These are phyloP conservation scores for Rostrohypoxylon terebratum DNA, from an alignment of 495 filamentous ascomycete genomes.

Conservation along the genomic window DNA sequence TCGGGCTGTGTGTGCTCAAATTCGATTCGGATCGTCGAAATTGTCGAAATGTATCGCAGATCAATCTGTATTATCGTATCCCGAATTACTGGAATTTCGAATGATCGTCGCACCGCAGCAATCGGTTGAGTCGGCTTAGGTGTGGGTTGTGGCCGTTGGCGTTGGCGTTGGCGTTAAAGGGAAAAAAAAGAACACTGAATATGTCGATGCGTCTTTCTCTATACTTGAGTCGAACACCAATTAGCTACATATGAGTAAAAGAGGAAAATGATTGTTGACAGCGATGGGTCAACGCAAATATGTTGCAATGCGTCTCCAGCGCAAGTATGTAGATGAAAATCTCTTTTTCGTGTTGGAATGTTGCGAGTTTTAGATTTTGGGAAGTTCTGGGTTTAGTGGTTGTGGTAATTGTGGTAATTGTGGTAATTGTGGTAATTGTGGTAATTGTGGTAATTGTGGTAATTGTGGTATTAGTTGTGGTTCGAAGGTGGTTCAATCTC, in stretches of 20 bases:
- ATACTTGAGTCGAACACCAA: slow-evolving; percentile 18
- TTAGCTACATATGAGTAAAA: slow-evolving; percentile 23
- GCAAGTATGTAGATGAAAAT: slow-evolving; percentile 37
- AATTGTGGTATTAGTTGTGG: slow-evolving; percentile 33
- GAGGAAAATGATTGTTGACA: slow-evolving; percentile 21
- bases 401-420: slow-evolving; percentile 22
- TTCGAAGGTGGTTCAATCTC: slow-evolving; percentile 45
- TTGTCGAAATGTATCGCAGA: slow-evolving; percentile 29
- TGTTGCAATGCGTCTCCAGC: slow-evolving; percentile 40
- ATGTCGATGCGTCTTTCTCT: slow-evolving; percentile 18
- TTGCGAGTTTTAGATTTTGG: slow-evolving; percentile 33
- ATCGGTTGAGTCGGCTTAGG: slow-evolving; percentile 1
- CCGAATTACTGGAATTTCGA: slow-evolving; percentile 31
- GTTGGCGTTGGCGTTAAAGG: not conserved
- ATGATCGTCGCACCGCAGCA: slow-evolving; percentile 39
- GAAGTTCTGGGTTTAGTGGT: not conserved
- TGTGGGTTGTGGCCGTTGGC: not conserved
- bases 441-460: slow-evolving; percentile 35
- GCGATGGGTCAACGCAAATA: slow-evolving; percentile 29
- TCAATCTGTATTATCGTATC: slow-evolving; percentile 29
- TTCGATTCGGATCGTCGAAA: slow-evolving; percentile 22
- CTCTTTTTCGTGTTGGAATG: slow-evolving; percentile 43
- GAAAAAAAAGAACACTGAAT: slow-evolving; percentile 21
- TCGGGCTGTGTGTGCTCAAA: slow-evolving; percentile 2
- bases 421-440: slow-evolving; percentile 36